Base-by-base conservation (phyloP, 257 asterid genomes). In the Craterostigma plantagineum region DNA sequence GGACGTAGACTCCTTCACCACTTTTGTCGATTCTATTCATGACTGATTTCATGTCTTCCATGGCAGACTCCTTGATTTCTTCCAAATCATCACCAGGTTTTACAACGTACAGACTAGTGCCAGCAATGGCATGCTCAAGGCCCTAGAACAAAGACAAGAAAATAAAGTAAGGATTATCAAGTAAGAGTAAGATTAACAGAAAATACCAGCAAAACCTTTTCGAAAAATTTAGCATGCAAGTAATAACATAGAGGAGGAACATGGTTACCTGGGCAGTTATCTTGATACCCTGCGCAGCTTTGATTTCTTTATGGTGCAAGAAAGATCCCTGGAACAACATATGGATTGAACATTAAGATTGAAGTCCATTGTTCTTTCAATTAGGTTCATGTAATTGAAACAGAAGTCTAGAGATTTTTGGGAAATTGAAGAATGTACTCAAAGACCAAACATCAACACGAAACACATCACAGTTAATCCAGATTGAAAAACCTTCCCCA, bases 51-150 rank as follows among this genome's bases (percentile, higher is more conserved):
- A 90, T 81, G 68, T 90, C 94, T 46, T 75, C 96, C 99, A 90
- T 90, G 36, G 92, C 83, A 61, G 79, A 30, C 58, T 79, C 96
- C 52, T 68, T 79, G 48, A 79, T 64, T 40, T 61, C 81, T 50
- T 83, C 95, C 53, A 90, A 14, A 56, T 79, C 91, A 57, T 83
- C 95, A 61, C 63, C 66, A 43, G 93, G 84, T 42, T 91, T 92
- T 50, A 83, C 95, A 53, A 90, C 79, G 55, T 90, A 72, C 35
- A 90, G 75, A 63, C 86, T 74, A 38, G 98, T 72, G 46, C 98
- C 98, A 23, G 93, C 98, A 74, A 90, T 79, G 43, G 95, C 82
- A 71, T 90, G 98, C 70, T 90, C 98, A 63, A 83, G 92, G 46
- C 92, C 95, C 93, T 83, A 55, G 58, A 60, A 58, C 33, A 44